Conservation (phyloP, 371 early-diverging fungal genomes). For the Mortierella sp. region DNA sequence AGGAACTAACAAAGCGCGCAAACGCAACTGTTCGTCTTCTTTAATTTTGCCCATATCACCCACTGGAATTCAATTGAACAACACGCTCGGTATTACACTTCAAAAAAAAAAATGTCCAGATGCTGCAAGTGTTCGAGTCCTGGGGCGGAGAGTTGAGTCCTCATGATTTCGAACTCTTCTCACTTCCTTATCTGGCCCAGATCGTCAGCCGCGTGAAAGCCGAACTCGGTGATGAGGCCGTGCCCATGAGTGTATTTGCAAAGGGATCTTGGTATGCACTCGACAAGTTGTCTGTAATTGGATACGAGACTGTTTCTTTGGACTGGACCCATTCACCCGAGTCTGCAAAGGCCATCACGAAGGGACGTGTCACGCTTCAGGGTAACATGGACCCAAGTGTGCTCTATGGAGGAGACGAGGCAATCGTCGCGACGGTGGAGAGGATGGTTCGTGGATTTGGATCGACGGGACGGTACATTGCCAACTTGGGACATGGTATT, state of each 20-base stretch:
- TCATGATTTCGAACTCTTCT: slow-evolving; percentile 82
- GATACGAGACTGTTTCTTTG: slow-evolving; percentile 88
- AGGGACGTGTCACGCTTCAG: slow-evolving; percentile 83
- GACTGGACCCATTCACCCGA: slow-evolving; percentile 92
- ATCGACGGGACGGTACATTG: slow-evolving; percentile 79
- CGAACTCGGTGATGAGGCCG: slow-evolving; percentile 59
- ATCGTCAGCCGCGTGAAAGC: slow-evolving; percentile 83
- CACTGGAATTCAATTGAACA: too few relatives aligned
- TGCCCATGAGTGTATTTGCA: slow-evolving; percentile 94
- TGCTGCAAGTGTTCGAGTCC: slow-evolving; percentile 97
- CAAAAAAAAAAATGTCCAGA: too few relatives aligned
- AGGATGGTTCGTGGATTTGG: slow-evolving; percentile 91
- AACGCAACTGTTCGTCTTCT: slow-evolving; percentile 7
- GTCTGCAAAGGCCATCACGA: slow-evolving; percentile 69
- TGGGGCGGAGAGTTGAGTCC: slow-evolving; percentile 95
- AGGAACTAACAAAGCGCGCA: slow-evolving; percentile 5
- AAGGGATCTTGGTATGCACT: slow-evolving; percentile 92
- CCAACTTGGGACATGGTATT: slow-evolving; percentile 97
- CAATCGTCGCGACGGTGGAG: slow-evolving; percentile 78
- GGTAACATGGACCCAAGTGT: slow-evolving; percentile 96
- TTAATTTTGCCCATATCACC: slow-evolving; percentile 1
- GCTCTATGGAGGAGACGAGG: slow-evolving; percentile 81
- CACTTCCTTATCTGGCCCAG: slow-evolving; percentile 88
- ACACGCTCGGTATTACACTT: too few relatives aligned
- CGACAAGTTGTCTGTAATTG: slow-evolving; percentile 69